A percentile compares a stretch with the other conserved stretches of the same genome.
Conservation (phyloP, 495 filamentous ascomycete species). For the Xylaria sp. region DNA sequence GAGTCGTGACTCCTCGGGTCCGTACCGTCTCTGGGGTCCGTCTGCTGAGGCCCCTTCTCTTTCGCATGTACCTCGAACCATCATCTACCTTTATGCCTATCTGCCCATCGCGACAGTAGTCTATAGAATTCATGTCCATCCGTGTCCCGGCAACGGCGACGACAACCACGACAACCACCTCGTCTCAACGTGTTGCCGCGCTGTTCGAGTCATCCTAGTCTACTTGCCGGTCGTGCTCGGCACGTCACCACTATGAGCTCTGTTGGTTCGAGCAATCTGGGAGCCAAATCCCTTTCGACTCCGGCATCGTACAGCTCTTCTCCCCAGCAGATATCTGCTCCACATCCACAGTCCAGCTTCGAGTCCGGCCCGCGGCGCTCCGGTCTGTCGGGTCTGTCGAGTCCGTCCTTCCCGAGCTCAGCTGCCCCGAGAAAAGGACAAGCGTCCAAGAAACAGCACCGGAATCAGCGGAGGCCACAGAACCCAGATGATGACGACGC, state of each 20-base stretch:
- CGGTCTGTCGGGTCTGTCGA: slow-evolving; percentile 65
- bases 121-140: background rate
- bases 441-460: slow-evolving; percentile 74
- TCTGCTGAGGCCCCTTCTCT: slow-evolving; percentile 7
- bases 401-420: slow-evolving; percentile 54
- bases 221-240: slow-evolving; percentile 23
- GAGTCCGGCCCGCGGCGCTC: slow-evolving; percentile 66
- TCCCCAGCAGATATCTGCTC: slow-evolving; percentile 38
- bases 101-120: background rate
- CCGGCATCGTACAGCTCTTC: slow-evolving; percentile 34
- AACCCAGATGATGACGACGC: slow-evolving; percentile 70
- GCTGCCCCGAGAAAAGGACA: slow-evolving; percentile 75
- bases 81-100: background rate
- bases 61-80: background rate
- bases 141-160: background rate
- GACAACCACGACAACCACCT: background rate
- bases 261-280: slow-evolving; percentile 47
- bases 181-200: background rate
- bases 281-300: slow-evolving; percentile 53
- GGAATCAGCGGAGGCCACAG: slow-evolving; percentile 57
- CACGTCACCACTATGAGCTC: slow-evolving; percentile 50
- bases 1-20: slow-evolving; percentile 29
- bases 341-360: slow-evolving; percentile 48
- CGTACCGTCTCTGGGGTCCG: slow-evolving; percentile 3
- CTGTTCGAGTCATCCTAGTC: background rate